Percentiles rank a stretch among this genome's conserved stretches.
Conservation (phyloP, 257 asterid genomes). For the Nicotiana tabacum region DNA sequence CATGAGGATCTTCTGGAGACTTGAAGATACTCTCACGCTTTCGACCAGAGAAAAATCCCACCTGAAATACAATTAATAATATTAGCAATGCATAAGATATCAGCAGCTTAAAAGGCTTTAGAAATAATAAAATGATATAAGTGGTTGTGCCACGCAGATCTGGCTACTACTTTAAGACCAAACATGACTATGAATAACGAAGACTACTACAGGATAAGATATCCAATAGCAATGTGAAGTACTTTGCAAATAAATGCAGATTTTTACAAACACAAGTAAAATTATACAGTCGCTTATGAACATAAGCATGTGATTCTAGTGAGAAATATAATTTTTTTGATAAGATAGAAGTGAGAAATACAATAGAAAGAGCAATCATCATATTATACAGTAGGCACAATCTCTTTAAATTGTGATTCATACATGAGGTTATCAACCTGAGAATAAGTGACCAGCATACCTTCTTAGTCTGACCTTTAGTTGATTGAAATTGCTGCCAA, state of each 20-base stretch:
- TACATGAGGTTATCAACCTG: background rate
- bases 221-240: background rate
- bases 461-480: slow-evolving; percentile 91
- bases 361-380: background rate
- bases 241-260: background rate
- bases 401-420: background rate
- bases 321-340: background rate
- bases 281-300: background rate
- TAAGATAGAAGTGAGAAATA: background rate
- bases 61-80: slow-evolving; percentile 32
- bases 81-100: background rate
- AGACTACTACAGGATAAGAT: background rate
- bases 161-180: background rate
- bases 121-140: background rate
- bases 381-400: background rate
- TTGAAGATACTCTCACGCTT: slow-evolving; percentile 93
- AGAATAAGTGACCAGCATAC: slow-evolving; percentile 24
- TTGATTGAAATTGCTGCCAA: slow-evolving; percentile 97
- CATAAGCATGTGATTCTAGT: background rate
- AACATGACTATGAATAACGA: background rate
- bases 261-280: background rate
- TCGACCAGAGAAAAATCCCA: slow-evolving; percentile 95
- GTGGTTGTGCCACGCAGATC: background rate
- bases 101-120: background rate
- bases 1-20: slow-evolving; percentile 90